phyloP scores from a whole-genome alignment of 495 filamentous ascomycete species.

The Podospora pseudocomata region DNA sequence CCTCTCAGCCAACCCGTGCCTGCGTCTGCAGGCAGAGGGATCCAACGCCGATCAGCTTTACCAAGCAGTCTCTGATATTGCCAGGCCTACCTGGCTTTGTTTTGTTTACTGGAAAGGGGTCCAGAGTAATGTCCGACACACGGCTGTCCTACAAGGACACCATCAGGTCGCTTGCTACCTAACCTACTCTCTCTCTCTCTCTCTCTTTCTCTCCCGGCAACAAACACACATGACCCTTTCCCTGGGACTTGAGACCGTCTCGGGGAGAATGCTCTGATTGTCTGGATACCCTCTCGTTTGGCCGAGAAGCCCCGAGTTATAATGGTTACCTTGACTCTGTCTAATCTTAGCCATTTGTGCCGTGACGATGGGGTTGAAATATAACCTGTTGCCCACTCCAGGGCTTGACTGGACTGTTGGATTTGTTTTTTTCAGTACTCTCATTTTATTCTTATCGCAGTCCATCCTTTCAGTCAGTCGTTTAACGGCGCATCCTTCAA shows the following conservation, averaged over 20 bases:
- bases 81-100: not conserved
- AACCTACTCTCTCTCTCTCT: not conserved
- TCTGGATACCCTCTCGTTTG: slow-evolving; percentile 11
- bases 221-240: not conserved
- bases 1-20: not conserved
- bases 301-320: slow-evolving; percentile 8
- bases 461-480: slow-evolving; percentile 6
- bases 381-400: slow-evolving; percentile 6
- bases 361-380: slow-evolving; percentile 19
- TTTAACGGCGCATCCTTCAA: slow-evolving; percentile 13
- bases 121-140: slow-evolving; percentile 12
- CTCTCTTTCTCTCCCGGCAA: not conserved
- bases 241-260: slow-evolving; percentile 9
- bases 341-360: slow-evolving; percentile 17
- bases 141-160: not conserved
- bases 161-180: not conserved
- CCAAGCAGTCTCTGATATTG: not conserved
- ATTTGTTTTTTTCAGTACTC: not conserved
- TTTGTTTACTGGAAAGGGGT: slow-evolving; percentile 12
- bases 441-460: not conserved
- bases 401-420: not conserved
- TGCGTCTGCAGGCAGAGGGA: not conserved
- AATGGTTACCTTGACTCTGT: slow-evolving; percentile 27
- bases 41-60: slow-evolving; percentile 7
- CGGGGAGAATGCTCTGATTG: slow-evolving; percentile 8